Conservation (phyloP, 768 basidiomycete genomes). For the Termitomyces sp. region DNA sequence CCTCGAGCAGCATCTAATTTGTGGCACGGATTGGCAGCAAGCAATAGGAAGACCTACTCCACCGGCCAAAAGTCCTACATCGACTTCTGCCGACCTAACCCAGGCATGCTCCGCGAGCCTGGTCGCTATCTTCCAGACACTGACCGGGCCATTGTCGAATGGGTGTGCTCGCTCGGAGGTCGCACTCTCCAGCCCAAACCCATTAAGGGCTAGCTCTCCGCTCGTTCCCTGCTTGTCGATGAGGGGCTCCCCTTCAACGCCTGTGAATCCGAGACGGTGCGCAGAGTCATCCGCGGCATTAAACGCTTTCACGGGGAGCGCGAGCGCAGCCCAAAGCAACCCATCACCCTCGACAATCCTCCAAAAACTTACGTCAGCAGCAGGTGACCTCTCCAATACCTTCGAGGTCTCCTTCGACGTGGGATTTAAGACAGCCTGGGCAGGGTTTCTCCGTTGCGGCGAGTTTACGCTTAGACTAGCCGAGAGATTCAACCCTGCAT, state of each 20-base stretch:
- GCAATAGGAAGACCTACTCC: constrained; percentile 25
- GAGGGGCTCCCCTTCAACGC: constrained; percentile 19
- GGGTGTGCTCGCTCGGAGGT: constrained; percentile 14
- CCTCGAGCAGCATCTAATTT: constrained; percentile 19
- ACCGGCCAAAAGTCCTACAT: constrained; percentile 27
- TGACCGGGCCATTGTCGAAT: constrained; percentile 14
- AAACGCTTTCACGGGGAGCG: constrained; percentile 26
- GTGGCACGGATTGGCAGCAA: constrained; percentile 26
- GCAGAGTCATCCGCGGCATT: constrained; percentile 27
- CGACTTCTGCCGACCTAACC: constrained; percentile 19
- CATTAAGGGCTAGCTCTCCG: constrained; percentile 18
- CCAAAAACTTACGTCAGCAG: not conserved
- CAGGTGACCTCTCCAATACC: not conserved
- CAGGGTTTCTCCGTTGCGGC: constrained; percentile 19
- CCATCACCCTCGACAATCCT: constrained; percentile 22
- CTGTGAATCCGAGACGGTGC: constrained; percentile 21
- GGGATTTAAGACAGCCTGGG: constrained; percentile 6
- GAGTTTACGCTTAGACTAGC: constrained; percentile 7
- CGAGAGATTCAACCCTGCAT: not conserved
- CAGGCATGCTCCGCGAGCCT: not conserved
- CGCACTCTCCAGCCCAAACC: constrained; percentile 9
- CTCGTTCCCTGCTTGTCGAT: constrained; percentile 26
- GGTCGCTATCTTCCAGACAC: not conserved
- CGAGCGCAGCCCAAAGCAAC: constrained; percentile 19
- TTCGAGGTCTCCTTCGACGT: constrained; percentile 8